Evolutionary conservation across 2,329 filamentous ascomycete genomes (phyloP), one percentile per base, ranked within the genome.

Genomic region (Xylariaceae sp.): DNA sequence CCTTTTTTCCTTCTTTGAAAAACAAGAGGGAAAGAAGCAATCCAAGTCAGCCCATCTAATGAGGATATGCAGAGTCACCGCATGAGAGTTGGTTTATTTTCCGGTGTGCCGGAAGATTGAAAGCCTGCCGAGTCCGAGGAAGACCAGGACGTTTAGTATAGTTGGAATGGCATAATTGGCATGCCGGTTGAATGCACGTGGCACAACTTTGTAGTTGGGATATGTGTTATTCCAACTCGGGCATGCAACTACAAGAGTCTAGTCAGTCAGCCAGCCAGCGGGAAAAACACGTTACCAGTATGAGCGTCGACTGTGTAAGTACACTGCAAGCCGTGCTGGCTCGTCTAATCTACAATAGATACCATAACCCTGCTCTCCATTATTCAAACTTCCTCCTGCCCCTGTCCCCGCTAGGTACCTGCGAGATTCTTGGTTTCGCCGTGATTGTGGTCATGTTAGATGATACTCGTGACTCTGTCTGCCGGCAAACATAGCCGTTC

Each of bases 81-180:
- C 62, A 87, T 90, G 82, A 83, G 88, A 70, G 87, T 91, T 73
- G 87, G 88, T 56, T 77, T 90, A 62, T 89, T 91, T 73, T 88
- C 86, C 61, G 85, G 86, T 39, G 75, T 83, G 62, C 85, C 86
- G 50, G 87, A 89, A 68, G 86, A 89, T 18, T 70, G 45, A 68
- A 56, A 51, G 30, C 23, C 17, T 11, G 11, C 44, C 37, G 35
- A 35, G 48, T 39, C 59, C 39, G 35, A 51, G 51, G 58, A 47
- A 23, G 8, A 62, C 52, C 49, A 56, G 45, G 30, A 30, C 53
- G 58, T 53, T 56, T 57, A 56, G 57, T 56, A 64, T 62, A 59
- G 62, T 58, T 59, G 59, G 50, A 57, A 61, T 57, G 64, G 62
- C 57, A 59, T 65, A 63, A 30, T 57, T 57, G 49, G 53, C 53